Percentiles rank a stretch among this genome's conserved stretches.
phyloP scores from a whole-genome alignment of 2,329 filamentous ascomycete genomes.

The Purpureocillium lavendulum region DNA sequence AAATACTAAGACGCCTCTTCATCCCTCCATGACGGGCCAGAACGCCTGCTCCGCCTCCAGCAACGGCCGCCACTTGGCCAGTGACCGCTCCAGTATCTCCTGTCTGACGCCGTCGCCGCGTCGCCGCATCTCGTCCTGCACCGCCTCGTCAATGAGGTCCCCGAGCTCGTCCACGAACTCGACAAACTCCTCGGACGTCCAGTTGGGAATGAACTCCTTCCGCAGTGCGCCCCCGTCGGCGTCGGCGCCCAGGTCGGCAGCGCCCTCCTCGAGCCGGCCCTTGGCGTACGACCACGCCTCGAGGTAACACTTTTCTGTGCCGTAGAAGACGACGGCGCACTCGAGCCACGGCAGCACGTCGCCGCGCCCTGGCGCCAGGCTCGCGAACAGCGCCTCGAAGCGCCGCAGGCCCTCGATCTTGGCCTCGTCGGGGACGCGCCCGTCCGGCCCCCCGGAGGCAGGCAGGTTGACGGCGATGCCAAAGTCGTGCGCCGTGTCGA shows the following conservation, averaged over 20 bases:
- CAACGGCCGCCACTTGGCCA: conserved; percentile 39
- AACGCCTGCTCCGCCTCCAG: conserved; percentile 50
- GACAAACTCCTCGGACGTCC: conserved; percentile 54
- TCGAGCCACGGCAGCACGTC: conserved; percentile 34
- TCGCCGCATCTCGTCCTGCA: conserved; percentile 26
- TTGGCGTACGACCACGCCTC: conserved; percentile 49
- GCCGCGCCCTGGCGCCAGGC: conserved; percentile 18
- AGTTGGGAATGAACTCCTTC: conserved; percentile 59
- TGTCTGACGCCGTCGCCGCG: conserved; percentile 20
- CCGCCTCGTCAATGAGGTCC: conserved; percentile 45
- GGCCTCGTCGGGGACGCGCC: conserved; percentile 15
- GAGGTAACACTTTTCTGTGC: conserved; percentile 60
- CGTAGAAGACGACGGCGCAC: conserved; percentile 66
- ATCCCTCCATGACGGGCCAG: conserved; percentile 37
- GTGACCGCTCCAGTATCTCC: conserved; percentile 27
- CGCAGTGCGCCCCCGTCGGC: conserved; percentile 57
- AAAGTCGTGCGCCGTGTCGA: conserved; percentile 53
- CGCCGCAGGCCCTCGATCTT: conserved; percentile 30
- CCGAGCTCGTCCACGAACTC: conserved; percentile 49
- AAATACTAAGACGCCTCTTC: neutral
- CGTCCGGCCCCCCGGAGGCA: conserved; percentile 9
- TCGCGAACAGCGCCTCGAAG: conserved; percentile 42
- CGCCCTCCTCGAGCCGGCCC: conserved; percentile 20
- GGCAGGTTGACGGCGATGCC: conserved; percentile 39
- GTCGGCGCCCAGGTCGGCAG: conserved; percentile 27